Conservation (phyloP, 208 protist species). For the Trichomonas tenax region DNA sequence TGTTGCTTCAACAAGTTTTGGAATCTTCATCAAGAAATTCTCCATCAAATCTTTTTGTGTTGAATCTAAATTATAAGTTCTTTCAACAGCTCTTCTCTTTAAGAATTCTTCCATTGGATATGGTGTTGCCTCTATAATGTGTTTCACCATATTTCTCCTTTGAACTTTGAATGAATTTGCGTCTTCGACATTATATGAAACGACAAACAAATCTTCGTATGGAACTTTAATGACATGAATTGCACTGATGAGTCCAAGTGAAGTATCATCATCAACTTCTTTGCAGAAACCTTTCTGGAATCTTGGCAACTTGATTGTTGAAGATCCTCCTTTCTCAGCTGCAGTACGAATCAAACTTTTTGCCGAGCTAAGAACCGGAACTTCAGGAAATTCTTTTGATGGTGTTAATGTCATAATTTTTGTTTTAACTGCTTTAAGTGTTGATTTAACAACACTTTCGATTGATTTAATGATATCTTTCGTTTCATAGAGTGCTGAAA, state of each 20-base stretch:
- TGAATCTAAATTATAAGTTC: not conserved
- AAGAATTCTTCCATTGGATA: not conserved
- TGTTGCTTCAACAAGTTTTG: not conserved
- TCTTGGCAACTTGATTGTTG: not conserved
- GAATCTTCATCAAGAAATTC: not conserved
- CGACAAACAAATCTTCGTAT: not conserved
- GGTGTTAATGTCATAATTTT: not conserved
- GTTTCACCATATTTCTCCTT: not conserved
- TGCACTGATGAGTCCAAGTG: not conserved
- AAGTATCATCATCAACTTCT: not conserved
- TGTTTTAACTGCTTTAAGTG: not conserved
- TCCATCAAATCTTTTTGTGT: not conserved
- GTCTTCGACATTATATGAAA: not conserved
- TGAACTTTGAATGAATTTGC: not conserved
- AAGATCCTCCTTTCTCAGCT: not conserved
- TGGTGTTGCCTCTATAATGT: not conserved
- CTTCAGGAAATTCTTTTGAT: not conserved
- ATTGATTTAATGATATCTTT: not conserved
- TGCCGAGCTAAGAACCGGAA: not conserved
- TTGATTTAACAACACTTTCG: not conserved
- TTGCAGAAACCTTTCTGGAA: not conserved
- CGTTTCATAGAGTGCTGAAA: not conserved
- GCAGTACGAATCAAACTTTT: not conserved
- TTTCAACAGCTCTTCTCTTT: not conserved
- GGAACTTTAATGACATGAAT: not conserved